Conservation (phyloP, 306 rosid species). For the Acacia acuminata region DNA sequence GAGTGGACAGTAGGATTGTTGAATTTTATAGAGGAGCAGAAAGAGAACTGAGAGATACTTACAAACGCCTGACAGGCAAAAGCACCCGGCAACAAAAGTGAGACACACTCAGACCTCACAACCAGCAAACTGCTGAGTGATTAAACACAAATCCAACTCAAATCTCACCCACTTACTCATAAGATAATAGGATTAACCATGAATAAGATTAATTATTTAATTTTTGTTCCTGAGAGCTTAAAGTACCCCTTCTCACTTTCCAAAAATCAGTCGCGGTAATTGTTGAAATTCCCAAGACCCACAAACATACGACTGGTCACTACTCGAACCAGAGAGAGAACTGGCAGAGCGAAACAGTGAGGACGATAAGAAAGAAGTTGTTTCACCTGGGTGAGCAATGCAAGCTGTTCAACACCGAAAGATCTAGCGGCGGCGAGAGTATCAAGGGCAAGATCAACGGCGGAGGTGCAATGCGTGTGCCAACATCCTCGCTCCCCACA, state of each 20-base stretch:
- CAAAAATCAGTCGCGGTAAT: constrained; percentile 30
- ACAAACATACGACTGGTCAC: constrained; percentile 44
- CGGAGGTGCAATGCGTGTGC: constrained; percentile 99
- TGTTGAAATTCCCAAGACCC: constrained; percentile 37
- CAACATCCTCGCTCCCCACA: constrained; percentile 95
- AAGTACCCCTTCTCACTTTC: constrained; percentile 28
- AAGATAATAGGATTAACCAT: constrained; percentile 6
- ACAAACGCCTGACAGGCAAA: constrained; percentile 26
- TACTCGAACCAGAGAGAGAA: constrained; percentile 36
- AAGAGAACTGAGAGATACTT: constrained; percentile 32
- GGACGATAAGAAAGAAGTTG: background rate
- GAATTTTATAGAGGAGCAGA: constrained; percentile 2
- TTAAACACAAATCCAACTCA: constrained; percentile 22
- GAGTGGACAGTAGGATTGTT: constrained; percentile 34
- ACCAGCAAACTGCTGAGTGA: constrained; percentile 8
- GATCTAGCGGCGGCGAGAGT: constrained; percentile 96
- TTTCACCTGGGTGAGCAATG: constrained; percentile 89
- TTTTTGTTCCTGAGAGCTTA: background rate
- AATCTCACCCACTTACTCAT: constrained; percentile 26
- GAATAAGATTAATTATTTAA: background rate
- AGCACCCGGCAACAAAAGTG: constrained; percentile 18
- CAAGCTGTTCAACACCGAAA: constrained; percentile 95
- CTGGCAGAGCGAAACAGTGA: background rate
- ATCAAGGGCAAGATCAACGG: constrained; percentile 98
- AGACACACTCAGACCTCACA: constrained; percentile 28